phyloP scores from a whole-genome alignment of 2,329 filamentous ascomycete species.

The Alternaria longipes region DNA sequence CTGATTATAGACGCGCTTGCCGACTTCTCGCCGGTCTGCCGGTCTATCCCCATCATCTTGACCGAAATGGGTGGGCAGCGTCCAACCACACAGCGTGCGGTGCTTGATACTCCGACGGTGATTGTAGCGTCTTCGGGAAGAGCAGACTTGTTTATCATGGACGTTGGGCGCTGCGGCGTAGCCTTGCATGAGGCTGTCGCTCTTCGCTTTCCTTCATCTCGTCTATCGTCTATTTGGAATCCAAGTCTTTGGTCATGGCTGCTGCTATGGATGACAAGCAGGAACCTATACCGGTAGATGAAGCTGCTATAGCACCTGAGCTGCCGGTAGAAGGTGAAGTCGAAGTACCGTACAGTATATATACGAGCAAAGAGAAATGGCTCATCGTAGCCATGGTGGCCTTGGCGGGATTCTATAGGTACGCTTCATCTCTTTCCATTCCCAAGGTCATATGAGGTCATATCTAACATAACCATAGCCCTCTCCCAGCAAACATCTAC shows the following conservation, averaged over 20 bases:
- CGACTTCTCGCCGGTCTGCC: slow-evolving; percentile 18
- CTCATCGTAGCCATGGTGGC: slow-evolving; percentile 44
- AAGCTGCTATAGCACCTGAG: slow-evolving; percentile 17
- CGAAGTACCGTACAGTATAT: slow-evolving; percentile 41
- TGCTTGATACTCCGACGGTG: slow-evolving; percentile 31
- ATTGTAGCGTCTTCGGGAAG: slow-evolving; percentile 7
- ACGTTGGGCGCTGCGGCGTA: slow-evolving; percentile 1
- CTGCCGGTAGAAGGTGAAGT: slow-evolving; percentile 26
- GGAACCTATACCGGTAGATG: slow-evolving; percentile 20
- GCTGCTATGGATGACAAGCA: slow-evolving; percentile 22
- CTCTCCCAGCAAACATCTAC: slow-evolving; percentile 55
- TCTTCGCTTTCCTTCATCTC: not conserved
- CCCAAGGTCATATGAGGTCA: not conserved
- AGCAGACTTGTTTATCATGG: slow-evolving; percentile 9
- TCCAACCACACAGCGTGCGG: slow-evolving; percentile 24
- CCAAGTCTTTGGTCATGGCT: slow-evolving; percentile 10
- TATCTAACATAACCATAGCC: slow-evolving; percentile 20
- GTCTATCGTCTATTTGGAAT: not conserved
- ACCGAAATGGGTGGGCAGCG: slow-evolving; percentile 11
- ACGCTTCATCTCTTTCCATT: not conserved
- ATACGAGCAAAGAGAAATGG: slow-evolving; percentile 42
- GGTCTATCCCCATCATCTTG: slow-evolving; percentile 5
- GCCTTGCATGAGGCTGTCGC: slow-evolving; percentile 8
- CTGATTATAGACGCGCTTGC: slow-evolving; percentile 16
- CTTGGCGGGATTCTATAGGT: slow-evolving; percentile 45